Base-by-base conservation (phyloP, 2,329 filamentous ascomycete genomes). In the Verticillium isaacii region DNA sequence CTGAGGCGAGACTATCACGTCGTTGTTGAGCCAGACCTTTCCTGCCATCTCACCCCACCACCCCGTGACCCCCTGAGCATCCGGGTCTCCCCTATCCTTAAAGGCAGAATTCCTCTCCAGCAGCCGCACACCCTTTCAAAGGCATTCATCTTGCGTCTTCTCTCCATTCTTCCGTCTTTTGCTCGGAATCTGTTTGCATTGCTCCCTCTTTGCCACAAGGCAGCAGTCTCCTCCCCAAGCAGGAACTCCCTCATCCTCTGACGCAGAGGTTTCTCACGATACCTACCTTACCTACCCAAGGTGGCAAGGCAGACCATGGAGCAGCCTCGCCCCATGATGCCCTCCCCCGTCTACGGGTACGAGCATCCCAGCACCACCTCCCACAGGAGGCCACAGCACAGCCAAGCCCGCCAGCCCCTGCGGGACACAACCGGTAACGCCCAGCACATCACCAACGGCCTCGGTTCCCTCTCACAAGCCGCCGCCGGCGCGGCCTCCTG, bases 371-470 rank as follows among this genome's bases (percentile, higher is more conserved):
- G 80, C 66, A 74, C 75, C 65, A 73, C 72, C 62, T 52, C 45
- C 9, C 68, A 74, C 68, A 60, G 66, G 69, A 80, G 63, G 12
- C 25, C 25, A 37, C 32, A 32, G 15, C 32, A 32, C 25, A 32
- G 8, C 54, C 25, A 11, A 8, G 11, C 54, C 54, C 41, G 58
- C 9, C 74, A 79, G 63, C 82, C 83, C 34, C 76, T 86, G 41
- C 75, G 80, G 62, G 83, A 86, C 68, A 78, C 81, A 23, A 81
- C 78, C 14, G 79, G 80, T 67, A 86, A 85, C 71, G 74, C 78
- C 56, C 83, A 85, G 68, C 61, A 63, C 29, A 57, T 62, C 54
- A 17, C 25, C 54, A 32, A 32, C 8, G 54, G 54, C 54, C 25
- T 56, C 25, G 25, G 25, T 2, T 56, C 54, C 29, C 25, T 34